Evolutionary conservation across 768 basidiomycete genomes (phyloP).

Genomic region (Tricholoma bakamatsutake): DNA sequence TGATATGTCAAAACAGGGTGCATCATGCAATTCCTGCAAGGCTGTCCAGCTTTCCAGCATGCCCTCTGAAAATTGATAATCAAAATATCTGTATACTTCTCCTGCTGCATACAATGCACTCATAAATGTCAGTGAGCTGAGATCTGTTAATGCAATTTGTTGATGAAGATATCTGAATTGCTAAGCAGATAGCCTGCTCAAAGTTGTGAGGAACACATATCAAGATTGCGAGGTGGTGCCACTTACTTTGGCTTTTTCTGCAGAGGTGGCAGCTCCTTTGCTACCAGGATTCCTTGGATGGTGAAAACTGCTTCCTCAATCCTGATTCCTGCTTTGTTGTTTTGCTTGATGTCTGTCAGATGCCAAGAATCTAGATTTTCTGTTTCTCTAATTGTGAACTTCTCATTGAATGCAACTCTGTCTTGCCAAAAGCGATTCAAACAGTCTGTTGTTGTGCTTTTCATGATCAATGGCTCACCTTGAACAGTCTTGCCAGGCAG

Average conservation of each 20-base stretch:
- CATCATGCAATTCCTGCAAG: background rate
- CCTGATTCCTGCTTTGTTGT: background rate
- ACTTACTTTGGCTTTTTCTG: conserved; percentile 8
- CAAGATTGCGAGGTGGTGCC: background rate
- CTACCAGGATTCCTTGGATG: conserved; percentile 2
- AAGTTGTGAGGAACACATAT: no score
- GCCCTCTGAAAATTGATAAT: background rate
- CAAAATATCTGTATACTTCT: background rate
- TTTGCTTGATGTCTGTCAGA: background rate
- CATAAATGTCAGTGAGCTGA: background rate
- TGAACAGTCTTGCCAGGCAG: background rate
- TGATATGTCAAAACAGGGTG: background rate
- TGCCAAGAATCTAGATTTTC: background rate
- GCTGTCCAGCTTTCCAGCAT: background rate
- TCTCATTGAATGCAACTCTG: background rate
- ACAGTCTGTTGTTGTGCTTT: background rate
- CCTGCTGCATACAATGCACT: background rate
- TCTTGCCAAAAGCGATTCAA: background rate
- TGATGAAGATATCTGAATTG: conserved; percentile 1
- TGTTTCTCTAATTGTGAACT: background rate
- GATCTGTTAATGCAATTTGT: background rate
- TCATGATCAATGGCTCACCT: background rate
- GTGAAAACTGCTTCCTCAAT: conserved; percentile 5
- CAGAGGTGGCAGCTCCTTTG: conserved; percentile 5
- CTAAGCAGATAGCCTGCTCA: background rate